Evolutionary conservation across 257 asterid species (phyloP).

Genomic region (Plantago major): DNA sequence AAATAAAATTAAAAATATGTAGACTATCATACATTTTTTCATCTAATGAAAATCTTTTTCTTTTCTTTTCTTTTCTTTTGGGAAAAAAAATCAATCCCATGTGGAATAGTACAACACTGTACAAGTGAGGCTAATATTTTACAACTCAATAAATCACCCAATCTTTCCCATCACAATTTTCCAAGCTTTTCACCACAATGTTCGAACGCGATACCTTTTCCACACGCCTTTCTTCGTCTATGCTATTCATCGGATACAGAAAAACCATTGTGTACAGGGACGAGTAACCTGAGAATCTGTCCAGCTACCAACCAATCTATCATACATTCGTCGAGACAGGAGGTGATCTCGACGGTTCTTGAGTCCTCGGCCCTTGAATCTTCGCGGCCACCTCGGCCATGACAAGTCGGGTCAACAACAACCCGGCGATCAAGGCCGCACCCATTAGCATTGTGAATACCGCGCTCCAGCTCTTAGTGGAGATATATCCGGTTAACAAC

Average conservation of each 20-base stretch:
- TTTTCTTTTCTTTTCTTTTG: not conserved
- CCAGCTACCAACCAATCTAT: constrained; percentile 14
- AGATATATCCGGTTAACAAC: constrained; percentile 79
- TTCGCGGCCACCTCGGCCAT: constrained; percentile 74
- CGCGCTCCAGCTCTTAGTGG: constrained; percentile 79
- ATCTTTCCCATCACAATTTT: constrained; percentile 10
- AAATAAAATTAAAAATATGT: no score
- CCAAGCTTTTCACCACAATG: constrained; percentile 14
- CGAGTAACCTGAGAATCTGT: not conserved
- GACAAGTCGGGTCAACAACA: constrained; percentile 78
- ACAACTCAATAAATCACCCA: constrained; percentile 11
- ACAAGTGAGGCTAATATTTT: constrained; percentile 17
- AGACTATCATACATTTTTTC: no score
- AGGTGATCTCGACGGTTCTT: constrained; percentile 24
- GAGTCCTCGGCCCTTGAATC: constrained; percentile 42
- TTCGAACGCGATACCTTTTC: constrained; percentile 8
- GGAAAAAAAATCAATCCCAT: constrained; percentile 14
- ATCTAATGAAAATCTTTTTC: no score
- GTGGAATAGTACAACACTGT: constrained; percentile 21
- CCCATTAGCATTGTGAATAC: constrained; percentile 93
- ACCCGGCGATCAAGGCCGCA: constrained; percentile 75
- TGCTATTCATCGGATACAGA: constrained; percentile 8
- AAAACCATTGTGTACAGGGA: not conserved
- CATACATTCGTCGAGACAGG: constrained; percentile 45
- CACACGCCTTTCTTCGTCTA: constrained; percentile 1